phyloP scores from a whole-genome alignment of 139 green algal genomes.

The Ettlia oleoabundans region DNA sequence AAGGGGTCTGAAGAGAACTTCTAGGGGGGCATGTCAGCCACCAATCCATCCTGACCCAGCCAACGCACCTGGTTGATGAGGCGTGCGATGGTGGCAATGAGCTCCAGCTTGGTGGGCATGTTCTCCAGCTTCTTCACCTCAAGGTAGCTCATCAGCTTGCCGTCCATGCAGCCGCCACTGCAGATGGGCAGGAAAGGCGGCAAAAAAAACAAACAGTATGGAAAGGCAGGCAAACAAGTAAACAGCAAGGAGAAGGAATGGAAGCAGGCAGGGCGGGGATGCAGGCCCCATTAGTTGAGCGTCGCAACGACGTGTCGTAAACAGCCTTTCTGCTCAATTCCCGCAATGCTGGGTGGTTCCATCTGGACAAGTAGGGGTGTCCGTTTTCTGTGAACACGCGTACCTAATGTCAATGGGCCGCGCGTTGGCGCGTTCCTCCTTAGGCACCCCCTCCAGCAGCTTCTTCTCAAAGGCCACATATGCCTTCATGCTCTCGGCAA shows the following conservation, averaged over 20 bases:
- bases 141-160: constrained; percentile 37
- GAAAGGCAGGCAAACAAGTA: neutral
- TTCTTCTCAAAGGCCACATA: constrained; percentile 80
- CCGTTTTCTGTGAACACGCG: no score
- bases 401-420: constrained; percentile 54
- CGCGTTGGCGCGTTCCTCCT: constrained; percentile 46
- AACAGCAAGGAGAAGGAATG: neutral
- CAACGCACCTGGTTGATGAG: constrained; percentile 84
- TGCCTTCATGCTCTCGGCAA: constrained; percentile 74
- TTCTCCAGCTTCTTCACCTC: constrained; percentile 83
- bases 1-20: no score
- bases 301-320: no score
- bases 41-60: no score
- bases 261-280: neutral
- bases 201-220: neutral
- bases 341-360: no score
- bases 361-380: no score
- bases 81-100: constrained; percentile 80
- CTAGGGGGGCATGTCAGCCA: no score
- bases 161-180: constrained; percentile 53
- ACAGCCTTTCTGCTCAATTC: no score
- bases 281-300: no score
- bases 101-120: constrained; percentile 88
- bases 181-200: neutral
- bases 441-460: constrained; percentile 56